These are phyloP conservation scores for Hansenula lynferdii DNA, from an alignment of 1,139 yeast genomes.

Conservation along the genomic window DNA sequence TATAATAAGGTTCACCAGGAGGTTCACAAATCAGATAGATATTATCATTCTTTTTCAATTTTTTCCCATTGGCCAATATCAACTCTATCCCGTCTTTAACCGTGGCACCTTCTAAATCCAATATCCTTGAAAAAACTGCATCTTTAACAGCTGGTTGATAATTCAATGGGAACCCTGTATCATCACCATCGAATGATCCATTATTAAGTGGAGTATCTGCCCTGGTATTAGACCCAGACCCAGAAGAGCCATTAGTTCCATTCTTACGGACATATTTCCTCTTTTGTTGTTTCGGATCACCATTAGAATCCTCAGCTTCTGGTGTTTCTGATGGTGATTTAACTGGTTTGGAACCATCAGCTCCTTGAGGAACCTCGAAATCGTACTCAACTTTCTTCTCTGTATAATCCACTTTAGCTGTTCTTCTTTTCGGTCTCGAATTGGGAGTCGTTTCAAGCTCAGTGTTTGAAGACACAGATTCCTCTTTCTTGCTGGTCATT, in stretches of 20 bases:
- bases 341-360: neutral
- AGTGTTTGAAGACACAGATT: no score
- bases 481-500: no score
- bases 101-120: slow-evolving; percentile 36
- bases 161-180: slow-evolving; percentile 15
- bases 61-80: slow-evolving; percentile 26
- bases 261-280: slow-evolving; percentile 1
- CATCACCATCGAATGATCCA: slow-evolving; percentile 2
- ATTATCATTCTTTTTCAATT: slow-evolving; percentile 45
- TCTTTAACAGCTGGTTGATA: slow-evolving; percentile 16
- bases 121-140: slow-evolving; percentile 26
- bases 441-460: neutral
- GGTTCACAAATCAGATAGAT: slow-evolving; percentile 90
- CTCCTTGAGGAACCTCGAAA: neutral
- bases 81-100: slow-evolving; percentile 23
- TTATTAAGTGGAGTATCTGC: slow-evolving; percentile 9
- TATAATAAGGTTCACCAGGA: slow-evolving; percentile 91
- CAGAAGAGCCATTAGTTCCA: neutral
- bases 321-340: neutral
- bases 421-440: slow-evolving; percentile 20
- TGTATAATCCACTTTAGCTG: slow-evolving; percentile 29
- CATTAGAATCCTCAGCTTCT: neutral
- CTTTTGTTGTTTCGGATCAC: neutral
- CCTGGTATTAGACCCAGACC: neutral
- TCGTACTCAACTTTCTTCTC: slow-evolving; percentile 28